These are phyloP conservation scores for Cicer chorassanicum DNA, from an alignment of 306 rosid species.

Conservation along the genomic window DNA sequence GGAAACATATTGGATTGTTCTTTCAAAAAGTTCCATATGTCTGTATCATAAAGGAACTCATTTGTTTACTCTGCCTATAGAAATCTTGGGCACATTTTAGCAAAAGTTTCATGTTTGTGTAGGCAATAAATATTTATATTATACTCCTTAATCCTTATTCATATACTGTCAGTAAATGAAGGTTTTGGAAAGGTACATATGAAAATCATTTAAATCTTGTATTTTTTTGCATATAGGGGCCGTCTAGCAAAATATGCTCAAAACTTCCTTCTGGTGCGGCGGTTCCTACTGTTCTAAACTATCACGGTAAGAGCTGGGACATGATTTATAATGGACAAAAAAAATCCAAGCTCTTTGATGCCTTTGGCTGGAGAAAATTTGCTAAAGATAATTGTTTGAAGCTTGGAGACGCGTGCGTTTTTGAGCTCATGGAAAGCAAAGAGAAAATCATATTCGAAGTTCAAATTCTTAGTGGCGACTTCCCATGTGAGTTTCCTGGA, in stretches of 20 bases:
- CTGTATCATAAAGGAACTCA: neutral
- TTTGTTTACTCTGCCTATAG: constrained; percentile 9
- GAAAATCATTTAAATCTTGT: constrained; percentile 18
- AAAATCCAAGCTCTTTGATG: constrained; percentile 13
- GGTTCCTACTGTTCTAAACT: constrained; percentile 46
- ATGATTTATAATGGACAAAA: constrained; percentile 45
- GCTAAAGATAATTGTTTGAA: constrained; percentile 56
- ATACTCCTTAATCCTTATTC: constrained; percentile 25
- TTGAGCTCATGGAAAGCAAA: constrained; percentile 54
- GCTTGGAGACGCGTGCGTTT: constrained; percentile 67
- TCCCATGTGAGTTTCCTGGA: constrained; percentile 52
- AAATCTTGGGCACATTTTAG: neutral
- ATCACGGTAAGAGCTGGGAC: constrained; percentile 53
- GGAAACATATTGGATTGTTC: neutral
- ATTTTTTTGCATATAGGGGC: constrained; percentile 44
- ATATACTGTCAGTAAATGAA: neutral
- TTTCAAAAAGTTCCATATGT: constrained; percentile 15
- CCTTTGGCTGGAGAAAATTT: constrained; percentile 53
- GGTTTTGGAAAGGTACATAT: neutral
- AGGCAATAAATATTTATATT: neutral
- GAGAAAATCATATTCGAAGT: constrained; percentile 49
- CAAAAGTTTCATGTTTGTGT: constrained; percentile 8
- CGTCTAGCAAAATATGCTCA: neutral
- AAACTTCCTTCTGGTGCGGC: constrained; percentile 44
- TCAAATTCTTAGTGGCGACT: constrained; percentile 76